These are phyloP conservation scores for Nasturtium officinale DNA, from an alignment of 345 rosid genomes.

Conservation along the genomic window DNA sequence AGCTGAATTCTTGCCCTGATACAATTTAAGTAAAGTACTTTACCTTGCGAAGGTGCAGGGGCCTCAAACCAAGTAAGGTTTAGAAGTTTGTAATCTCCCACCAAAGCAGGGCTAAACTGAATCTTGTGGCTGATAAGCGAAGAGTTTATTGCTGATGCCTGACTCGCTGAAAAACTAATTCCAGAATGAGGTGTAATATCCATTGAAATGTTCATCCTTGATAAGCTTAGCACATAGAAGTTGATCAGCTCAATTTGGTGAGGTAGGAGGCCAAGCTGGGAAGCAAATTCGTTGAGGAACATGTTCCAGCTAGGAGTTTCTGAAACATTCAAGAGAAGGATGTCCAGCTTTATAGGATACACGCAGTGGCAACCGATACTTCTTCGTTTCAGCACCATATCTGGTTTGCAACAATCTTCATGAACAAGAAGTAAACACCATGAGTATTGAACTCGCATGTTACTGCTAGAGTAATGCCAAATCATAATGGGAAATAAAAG, in stretches of 20 bases:
- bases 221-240: conserved; percentile 71
- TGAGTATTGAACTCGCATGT: conserved; percentile 5
- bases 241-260: conserved; percentile 84
- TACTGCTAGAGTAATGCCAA: conserved; percentile 8
- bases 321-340: conserved; percentile 86
- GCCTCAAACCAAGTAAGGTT: conserved; percentile 85
- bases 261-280: conserved; percentile 73
- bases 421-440: conserved; percentile 35
- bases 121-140: conserved; percentile 73
- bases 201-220: conserved; percentile 90
- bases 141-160: conserved; percentile 72
- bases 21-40: conserved; percentile 21
- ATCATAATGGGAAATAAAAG: not conserved
- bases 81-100: conserved; percentile 86
- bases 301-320: conserved; percentile 68
- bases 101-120: conserved; percentile 62
- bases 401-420: conserved; percentile 83
- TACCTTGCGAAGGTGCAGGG: conserved; percentile 84
- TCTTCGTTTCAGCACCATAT: conserved; percentile 75
- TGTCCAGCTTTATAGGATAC: conserved; percentile 97
- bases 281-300: conserved; percentile 72
- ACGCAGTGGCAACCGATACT: conserved; percentile 83
- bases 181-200: conserved; percentile 88
- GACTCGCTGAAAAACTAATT: conserved; percentile 72
- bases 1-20: conserved; percentile 11